These are phyloP conservation scores for Leptographium flavum DNA, from an alignment of 2,329 filamentous ascomycete genomes.

Conservation along the genomic window DNA sequence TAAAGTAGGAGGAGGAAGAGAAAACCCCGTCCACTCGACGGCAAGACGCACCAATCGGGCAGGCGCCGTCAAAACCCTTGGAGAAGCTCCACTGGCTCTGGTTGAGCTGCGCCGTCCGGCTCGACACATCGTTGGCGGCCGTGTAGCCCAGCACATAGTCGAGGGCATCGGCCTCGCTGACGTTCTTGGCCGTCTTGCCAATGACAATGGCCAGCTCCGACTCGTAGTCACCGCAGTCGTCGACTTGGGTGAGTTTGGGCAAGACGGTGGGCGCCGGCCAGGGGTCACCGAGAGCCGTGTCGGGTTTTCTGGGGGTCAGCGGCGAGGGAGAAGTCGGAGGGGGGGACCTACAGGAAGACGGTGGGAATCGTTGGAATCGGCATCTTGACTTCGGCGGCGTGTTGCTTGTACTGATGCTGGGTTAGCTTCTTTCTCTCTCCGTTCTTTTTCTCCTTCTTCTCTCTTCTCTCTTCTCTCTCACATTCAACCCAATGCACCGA, in stretches of 20 bases:
- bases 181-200: slow-evolving; percentile 35
- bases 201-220: slow-evolving; percentile 44
- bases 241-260: slow-evolving; percentile 35
- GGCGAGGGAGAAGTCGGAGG: neutral
- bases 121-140: slow-evolving; percentile 28
- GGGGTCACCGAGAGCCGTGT: slow-evolving; percentile 37
- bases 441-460: too few species aligned
- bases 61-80: slow-evolving; percentile 43
- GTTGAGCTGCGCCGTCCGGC: slow-evolving; percentile 38
- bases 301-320: slow-evolving; percentile 28
- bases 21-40: too few species aligned
- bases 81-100: slow-evolving; percentile 43
- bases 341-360: slow-evolving; percentile 29
- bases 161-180: slow-evolving; percentile 38
- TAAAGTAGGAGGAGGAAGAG: neutral
- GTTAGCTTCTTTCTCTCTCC: neutral
- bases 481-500: slow-evolving; percentile 44
- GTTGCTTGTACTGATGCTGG: slow-evolving; percentile 24
- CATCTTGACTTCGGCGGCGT: slow-evolving; percentile 37
- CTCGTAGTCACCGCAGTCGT: slow-evolving; percentile 44
- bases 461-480: too few species aligned
- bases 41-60: slow-evolving; percentile 25
- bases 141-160: slow-evolving; percentile 48
- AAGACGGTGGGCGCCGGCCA: slow-evolving; percentile 36
- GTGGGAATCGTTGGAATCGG: slow-evolving; percentile 38